Evolutionary conservation across 2,329 filamentous ascomycete species (phyloP), one percentile per base, ranked within the genome.

Genomic region (Phaeosphaeria sp.): DNA sequence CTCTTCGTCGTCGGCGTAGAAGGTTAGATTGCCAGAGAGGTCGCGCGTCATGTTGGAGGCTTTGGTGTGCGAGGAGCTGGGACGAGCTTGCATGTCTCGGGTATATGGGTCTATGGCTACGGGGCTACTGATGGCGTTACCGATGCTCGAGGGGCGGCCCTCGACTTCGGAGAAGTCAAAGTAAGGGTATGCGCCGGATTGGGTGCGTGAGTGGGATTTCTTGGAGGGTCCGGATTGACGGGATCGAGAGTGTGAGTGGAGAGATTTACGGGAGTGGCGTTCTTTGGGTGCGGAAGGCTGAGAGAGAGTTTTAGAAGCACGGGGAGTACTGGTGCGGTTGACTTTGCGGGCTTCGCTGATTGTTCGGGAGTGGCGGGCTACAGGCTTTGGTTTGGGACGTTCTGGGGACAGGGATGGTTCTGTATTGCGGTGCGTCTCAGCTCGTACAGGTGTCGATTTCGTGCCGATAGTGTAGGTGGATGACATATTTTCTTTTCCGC

Each of bases 401-500:
- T 64, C 56, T 2, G 67, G 68, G 10, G 67, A 67, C 13, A 58
- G 30, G 11, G 50, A 42, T 3, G 53, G 55, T 57, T 62, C 46
- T 50, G 63, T 42, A 27, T 25, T 3, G 27, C 56, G 48, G 36
- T 6, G 49, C 1, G 15, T 51, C 43, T 20, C 13, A 46, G 42
- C 56, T 49, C 11, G 39, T 42, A 11, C 52, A 30, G 39, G 52
- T 52, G 50, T 50, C 21, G 22, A 53, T 52, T 39, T 60, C 17
- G 60, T 59, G 41, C 57, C 52, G 5, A 72, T 49, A 22, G 48
- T 69, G 54, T 73, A 69, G 1, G 58, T 63, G 11, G 70, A 71
- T 9, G 67, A 67, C 18, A 62, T 49, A 54, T 74, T 73, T 48
- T 75, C 72, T 46, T 73, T 75, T 1, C 71, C 72, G n/a, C 69